These are phyloP conservation scores for Penicillium griseofulvum DNA, from an alignment of 2,329 filamentous ascomycete genomes.

Conservation along the genomic window DNA sequence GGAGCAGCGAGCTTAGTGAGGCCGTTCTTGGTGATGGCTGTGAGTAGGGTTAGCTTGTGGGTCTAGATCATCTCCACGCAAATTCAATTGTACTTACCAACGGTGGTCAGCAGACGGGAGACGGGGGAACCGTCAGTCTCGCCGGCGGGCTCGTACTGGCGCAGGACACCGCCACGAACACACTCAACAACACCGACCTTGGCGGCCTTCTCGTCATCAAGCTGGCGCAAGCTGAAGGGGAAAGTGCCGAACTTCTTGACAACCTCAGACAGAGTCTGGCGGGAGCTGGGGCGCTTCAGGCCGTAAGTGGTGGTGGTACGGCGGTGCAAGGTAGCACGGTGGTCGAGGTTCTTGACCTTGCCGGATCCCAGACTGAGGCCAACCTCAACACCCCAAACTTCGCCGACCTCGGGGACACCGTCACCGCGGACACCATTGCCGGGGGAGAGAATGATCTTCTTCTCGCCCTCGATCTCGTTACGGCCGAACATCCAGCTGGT, in stretches of 20 bases:
- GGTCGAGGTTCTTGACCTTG: slow-evolving; percentile 89
- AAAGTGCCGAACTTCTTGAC: slow-evolving; percentile 97
- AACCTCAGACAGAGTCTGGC: slow-evolving; percentile 88
- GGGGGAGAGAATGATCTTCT: slow-evolving; percentile 89
- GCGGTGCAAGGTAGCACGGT: slow-evolving; percentile 87
- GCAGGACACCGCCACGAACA: slow-evolving; percentile 85
- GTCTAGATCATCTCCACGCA: neutral
- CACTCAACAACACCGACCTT: slow-evolving; percentile 97
- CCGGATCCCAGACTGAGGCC: slow-evolving; percentile 86
- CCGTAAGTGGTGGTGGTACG: slow-evolving; percentile 88
- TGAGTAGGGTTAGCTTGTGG: slow-evolving; percentile 23
- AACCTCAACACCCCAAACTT: slow-evolving; percentile 97
- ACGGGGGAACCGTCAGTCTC: slow-evolving; percentile 88
- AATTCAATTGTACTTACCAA: slow-evolving; percentile 64
- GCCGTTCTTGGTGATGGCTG: slow-evolving; percentile 97
- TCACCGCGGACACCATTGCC: slow-evolving; percentile 88
- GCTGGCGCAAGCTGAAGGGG: slow-evolving; percentile 94
- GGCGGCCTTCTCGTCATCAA: slow-evolving; percentile 92
- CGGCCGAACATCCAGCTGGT: slow-evolving; percentile 95
- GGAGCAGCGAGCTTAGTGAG: slow-evolving; percentile 80
- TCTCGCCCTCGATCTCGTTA: slow-evolving; percentile 96
- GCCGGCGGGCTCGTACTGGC: slow-evolving; percentile 93
- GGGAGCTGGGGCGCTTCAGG: slow-evolving; percentile 89
- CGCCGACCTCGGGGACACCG: slow-evolving; percentile 79
- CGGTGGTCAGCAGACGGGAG: slow-evolving; percentile 80